A percentile compares a stretch with the other conserved stretches of the same genome.
Conservation (phyloP, 805 yeast genomes). For the Candida michaelii region DNA sequence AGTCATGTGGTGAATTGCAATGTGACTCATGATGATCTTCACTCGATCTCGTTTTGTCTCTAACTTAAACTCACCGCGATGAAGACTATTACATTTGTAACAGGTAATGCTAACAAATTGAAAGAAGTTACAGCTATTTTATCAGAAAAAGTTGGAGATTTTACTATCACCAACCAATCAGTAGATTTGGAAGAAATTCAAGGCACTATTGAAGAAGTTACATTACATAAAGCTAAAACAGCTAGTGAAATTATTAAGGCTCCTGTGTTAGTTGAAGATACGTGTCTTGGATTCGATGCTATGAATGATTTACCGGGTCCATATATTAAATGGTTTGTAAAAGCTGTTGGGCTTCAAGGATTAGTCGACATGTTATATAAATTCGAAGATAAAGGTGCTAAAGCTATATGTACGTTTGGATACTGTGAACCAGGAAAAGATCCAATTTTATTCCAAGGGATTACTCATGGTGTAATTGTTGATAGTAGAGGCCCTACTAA, state of each 20-base stretch:
- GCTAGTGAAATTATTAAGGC: constrained; percentile 67
- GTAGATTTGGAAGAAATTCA: constrained; percentile 90
- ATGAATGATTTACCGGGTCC: constrained; percentile 90
- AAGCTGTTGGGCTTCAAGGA: constrained; percentile 71
- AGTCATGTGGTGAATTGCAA: no score
- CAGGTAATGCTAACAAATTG: constrained; percentile 88
- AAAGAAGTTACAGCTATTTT: constrained; percentile 81
- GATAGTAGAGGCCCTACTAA: constrained; percentile 70
- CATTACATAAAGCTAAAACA: constrained; percentile 71
- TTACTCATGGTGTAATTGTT: constrained; percentile 79
- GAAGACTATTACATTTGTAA: constrained; percentile 61
- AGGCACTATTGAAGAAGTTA: constrained; percentile 81
- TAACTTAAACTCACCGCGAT: constrained; percentile 4
- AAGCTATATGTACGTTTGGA: constrained; percentile 90
- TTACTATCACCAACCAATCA: constrained; percentile 55
- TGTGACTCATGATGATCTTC: neutral
- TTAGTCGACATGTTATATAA: constrained; percentile 75
- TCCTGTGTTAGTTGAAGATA: constrained; percentile 93
- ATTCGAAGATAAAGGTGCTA: constrained; percentile 81
- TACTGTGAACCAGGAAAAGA: constrained; percentile 76
- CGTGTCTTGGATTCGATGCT: constrained; percentile 83
- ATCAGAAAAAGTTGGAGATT: constrained; percentile 48
- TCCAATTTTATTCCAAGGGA: constrained; percentile 81
- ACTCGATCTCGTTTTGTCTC: neutral
- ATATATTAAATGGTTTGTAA: constrained; percentile 87